Base-by-base conservation (phyloP, 371 early-diverging fungal species). In the Choanephora cucurbitarum region DNA sequence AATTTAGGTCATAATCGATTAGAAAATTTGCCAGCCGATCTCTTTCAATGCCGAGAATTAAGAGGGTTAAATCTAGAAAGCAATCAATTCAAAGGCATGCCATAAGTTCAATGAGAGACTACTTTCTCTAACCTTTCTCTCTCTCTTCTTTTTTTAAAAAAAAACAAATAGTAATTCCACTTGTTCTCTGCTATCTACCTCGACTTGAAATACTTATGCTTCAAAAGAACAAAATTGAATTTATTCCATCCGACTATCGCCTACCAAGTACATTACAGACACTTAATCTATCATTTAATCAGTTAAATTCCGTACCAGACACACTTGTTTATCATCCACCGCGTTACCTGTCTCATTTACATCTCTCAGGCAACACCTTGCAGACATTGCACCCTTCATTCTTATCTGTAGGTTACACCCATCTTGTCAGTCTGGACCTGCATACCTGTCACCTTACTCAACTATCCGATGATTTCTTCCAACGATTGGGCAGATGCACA, bases 1-100 rank as follows among this genome's bases (percentile, higher is more conserved):
- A 65, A 68, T 17, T 51, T 73, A 8, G 44, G 67, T 21, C 49
- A 57, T 21, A 74, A 77, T 52, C 40, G 45, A 14, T 28, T 77
- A 11, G 40, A 23, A 9, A 48, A 49, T 0, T 52, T 90, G 0
- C 90, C 90, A 0, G 53, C 65, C 7, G 79, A 83, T 15, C 64
- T 89, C 17, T 69, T 68, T 1, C 65, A 75, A 6, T 75, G 89
- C 5, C 61, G 63, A 28, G 67, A 73, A 11, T 63, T 90, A 15
- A 77, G 85, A 33, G 85, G 86, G 18, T 65, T 90, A 5, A 86
- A 88, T 53, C 56, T 90, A 0, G 85, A 85, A 14, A 68, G 70
- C 49, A 90, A 90, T 51, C 49, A 74, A 1, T 75, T 90, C 23
- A 32, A 43, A 49, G 45, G 72, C 62, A 64, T 53, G 48, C 13